Evolutionary conservation across 441 rosid genomes (phyloP).

Genomic region (Eruca vesicaria): DNA sequence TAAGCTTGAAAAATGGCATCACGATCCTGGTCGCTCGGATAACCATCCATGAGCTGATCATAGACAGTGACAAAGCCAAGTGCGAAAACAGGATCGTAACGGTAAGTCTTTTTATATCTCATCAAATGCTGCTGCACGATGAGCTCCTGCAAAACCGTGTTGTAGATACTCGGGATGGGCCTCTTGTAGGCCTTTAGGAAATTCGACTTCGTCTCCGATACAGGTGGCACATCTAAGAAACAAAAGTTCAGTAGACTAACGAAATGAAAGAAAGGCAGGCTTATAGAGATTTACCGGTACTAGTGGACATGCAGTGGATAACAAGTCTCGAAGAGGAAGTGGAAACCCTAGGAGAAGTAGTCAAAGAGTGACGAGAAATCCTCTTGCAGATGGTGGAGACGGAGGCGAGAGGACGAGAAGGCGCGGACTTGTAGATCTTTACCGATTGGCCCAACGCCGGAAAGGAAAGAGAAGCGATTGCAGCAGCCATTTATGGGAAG

Average conservation of each 20-base stretch:
- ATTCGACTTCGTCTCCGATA: constrained; percentile 74
- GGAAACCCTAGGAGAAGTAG: constrained; percentile 38
- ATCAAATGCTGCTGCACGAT: constrained; percentile 94
- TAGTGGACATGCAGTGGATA: constrained; percentile 65
- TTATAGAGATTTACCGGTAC: constrained; percentile 43
- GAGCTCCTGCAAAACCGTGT: constrained; percentile 80
- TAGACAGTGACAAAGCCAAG: constrained; percentile 94
- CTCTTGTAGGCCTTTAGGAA: constrained; percentile 78
- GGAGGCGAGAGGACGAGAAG: constrained; percentile 41
- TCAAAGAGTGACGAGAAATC: constrained; percentile 38
- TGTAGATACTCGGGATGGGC: constrained; percentile 96
- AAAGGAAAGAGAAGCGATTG: neutral
- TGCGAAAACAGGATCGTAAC: constrained; percentile 85
- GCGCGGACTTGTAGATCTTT: constrained; percentile 8
- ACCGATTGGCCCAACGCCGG: neutral
- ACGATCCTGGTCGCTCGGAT: constrained; percentile 85
- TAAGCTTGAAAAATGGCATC: constrained; percentile 84
- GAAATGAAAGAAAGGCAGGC: no score
- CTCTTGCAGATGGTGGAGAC: constrained; percentile 40
- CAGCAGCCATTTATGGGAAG: constrained; percentile 45
- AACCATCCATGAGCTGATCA: constrained; percentile 98
- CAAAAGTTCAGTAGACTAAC: neutral
- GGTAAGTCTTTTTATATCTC: constrained; percentile 81
- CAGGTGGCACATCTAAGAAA: constrained; percentile 70
- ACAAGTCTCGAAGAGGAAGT: constrained; percentile 46